These are phyloP conservation scores for Cnidoscolus chayamansa DNA, from an alignment of 441 rosid genomes.

Conservation along the genomic window DNA sequence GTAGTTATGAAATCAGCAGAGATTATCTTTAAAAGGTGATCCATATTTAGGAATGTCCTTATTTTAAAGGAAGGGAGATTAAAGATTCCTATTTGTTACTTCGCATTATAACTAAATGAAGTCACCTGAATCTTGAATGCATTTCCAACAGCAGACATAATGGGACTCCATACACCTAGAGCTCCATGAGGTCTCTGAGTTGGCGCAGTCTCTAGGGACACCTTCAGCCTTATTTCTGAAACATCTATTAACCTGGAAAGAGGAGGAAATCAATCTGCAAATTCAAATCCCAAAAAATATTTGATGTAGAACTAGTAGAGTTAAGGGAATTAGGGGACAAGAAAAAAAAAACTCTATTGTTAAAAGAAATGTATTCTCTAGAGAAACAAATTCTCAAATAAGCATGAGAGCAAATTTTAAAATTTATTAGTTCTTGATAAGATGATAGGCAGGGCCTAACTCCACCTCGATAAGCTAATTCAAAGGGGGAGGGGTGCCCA, in stretches of 20 bases:
- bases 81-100: background rate
- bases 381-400: too few relatives aligned
- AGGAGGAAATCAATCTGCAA: background rate
- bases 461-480: too few relatives aligned
- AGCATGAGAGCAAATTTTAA: too few relatives aligned
- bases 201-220: constrained; percentile 88
- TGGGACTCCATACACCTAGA: constrained; percentile 98
- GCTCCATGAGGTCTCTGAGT: constrained; percentile 93
- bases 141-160: constrained; percentile 95
- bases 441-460: too few relatives aligned
- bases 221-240: constrained; percentile 90
- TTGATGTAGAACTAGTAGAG: background rate
- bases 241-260: constrained; percentile 88
- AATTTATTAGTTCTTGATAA: too few relatives aligned
- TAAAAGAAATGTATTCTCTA: too few relatives aligned
- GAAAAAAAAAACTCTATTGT: too few relatives aligned
- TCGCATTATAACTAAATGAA: background rate
- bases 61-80: background rate
- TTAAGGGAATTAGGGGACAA: too few relatives aligned
- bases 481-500: too few relatives aligned
- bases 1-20: background rate
- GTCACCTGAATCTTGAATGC: constrained; percentile 94
- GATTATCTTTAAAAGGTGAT: background rate
- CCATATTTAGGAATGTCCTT: background rate
- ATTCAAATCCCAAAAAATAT: constrained; percentile 4